Evolutionary conservation across 2,329 filamentous ascomycete species (phyloP).

Genomic region (Rhinocladiella mackenziei): DNA sequence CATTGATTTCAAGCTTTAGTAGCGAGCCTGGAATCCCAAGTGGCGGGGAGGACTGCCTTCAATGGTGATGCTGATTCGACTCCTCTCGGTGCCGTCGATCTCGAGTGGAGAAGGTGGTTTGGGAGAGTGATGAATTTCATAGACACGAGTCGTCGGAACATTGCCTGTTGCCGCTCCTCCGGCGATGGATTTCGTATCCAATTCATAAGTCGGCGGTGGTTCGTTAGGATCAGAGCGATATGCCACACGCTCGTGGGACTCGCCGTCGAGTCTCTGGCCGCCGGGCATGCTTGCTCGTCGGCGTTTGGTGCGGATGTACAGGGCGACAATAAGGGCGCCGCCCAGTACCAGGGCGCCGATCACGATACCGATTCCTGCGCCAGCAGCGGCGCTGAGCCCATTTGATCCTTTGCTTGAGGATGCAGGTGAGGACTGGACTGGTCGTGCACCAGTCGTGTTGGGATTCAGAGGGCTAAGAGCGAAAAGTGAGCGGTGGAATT

Average conservation of each 20-base stretch:
- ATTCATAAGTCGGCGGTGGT: slow-evolving; percentile 22
- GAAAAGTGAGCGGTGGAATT: background rate
- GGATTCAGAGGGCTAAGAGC: slow-evolving; percentile 18
- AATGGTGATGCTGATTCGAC: slow-evolving; percentile 22
- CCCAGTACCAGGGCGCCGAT: slow-evolving; percentile 24
- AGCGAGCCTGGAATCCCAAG: slow-evolving; percentile 19
- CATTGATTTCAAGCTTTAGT: background rate
- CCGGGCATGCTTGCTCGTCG: slow-evolving; percentile 4
- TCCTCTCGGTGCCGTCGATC: slow-evolving; percentile 23
- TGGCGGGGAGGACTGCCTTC: slow-evolving; percentile 17
- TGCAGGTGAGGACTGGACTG: background rate
- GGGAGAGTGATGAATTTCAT: slow-evolving; percentile 11
- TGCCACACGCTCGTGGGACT: slow-evolving; percentile 7
- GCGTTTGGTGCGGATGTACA: slow-evolving; percentile 19
- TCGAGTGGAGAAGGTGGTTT: slow-evolving; percentile 22
- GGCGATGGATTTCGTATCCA: slow-evolving; percentile 17
- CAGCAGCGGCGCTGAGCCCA: slow-evolving; percentile 21
- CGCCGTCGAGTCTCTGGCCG: slow-evolving; percentile 8
- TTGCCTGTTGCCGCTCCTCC: background rate
- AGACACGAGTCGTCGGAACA: slow-evolving; percentile 4
- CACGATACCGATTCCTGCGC: slow-evolving; percentile 23
- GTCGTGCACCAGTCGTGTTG: slow-evolving; percentile 17
- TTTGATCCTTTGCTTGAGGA: slow-evolving; percentile 5
- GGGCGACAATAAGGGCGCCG: slow-evolving; percentile 13
- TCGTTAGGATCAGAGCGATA: slow-evolving; percentile 5